phyloP scores from a whole-genome alignment of 805 yeast genomes.

The Lipomyces yamanashiensis region DNA sequence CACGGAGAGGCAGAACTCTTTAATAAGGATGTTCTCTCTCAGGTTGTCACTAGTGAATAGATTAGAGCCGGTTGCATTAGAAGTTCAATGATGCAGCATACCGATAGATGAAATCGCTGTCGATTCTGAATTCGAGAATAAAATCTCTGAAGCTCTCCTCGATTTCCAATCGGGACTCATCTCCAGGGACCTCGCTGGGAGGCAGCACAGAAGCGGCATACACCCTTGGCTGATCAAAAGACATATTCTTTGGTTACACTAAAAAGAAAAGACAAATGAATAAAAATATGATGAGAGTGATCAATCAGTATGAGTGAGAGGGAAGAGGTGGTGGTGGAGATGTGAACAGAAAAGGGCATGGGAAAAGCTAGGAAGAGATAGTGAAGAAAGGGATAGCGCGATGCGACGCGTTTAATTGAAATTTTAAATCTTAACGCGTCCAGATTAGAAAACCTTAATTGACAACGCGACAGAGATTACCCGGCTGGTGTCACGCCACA shows the following conservation, averaged over 20 bases:
- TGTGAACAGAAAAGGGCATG: conserved; percentile 2
- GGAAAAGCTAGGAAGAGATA: background rate
- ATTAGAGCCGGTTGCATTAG: background rate
- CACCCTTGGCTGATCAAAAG: conserved; percentile 48
- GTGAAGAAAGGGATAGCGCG: conserved; percentile 20
- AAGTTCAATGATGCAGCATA: conserved; percentile 14
- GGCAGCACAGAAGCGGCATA: conserved; percentile 41
- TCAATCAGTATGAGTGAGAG: background rate
- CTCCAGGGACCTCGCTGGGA: conserved; percentile 57
- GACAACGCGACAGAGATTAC: conserved; percentile 1
- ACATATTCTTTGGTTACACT: conserved; percentile 40
- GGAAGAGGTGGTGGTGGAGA: background rate
- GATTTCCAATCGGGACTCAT: conserved; percentile 49
- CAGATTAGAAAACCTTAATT: background rate
- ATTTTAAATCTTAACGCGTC: conserved; percentile 1
- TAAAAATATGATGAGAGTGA: background rate
- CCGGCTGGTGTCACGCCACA: background rate
- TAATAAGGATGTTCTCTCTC: conserved; percentile 80
- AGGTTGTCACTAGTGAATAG: conserved; percentile 68
- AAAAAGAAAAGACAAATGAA: background rate
- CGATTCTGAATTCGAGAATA: conserved; percentile 81
- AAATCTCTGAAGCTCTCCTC: conserved; percentile 66
- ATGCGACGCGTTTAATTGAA: conserved; percentile 7
- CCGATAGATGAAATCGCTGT: conserved; percentile 76
- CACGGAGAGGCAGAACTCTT: conserved; percentile 72